Base-by-base conservation (phyloP, 495 filamentous ascomycete genomes). In the Glonium stellatum region DNA sequence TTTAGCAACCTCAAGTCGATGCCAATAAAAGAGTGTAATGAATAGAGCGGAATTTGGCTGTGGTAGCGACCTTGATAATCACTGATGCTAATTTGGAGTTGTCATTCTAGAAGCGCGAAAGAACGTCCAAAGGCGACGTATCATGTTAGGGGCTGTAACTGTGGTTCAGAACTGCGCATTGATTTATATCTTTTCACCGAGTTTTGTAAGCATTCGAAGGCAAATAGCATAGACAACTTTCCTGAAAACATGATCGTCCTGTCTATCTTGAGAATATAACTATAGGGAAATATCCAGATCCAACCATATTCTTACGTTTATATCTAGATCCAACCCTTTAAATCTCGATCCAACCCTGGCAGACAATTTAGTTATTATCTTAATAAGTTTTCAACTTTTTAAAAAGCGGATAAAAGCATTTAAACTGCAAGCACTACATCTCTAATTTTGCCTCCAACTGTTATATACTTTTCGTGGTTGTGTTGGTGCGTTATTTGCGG, bases 151-250 rank as follows among this genome's bases (percentile, higher is more conserved):
- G 46, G 21, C 5, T 10, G 46, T 18, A 48, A 18, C 46, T 13
- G 18, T 48, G 18, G 46, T 48, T 48, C 18, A 48, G 46, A 48
- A 48, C 46, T 48, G 46, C 46, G 46, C 46, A 48, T 48, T 48
- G 21, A 22, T 48, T 48, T 22, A 10, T n/a, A 10, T 22, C 19
- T 18, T 19, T 19, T 19, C 46, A 19, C 19, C 46, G 46, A 48
- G 46, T 48, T 18, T 48, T 48, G 21, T 48, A n/a, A 48, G 46
- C 46, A 48, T 48, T 48, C 21, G 18, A 48, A 48, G 46, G 18
- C 46, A 48, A 48, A 15, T 39, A 39, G 36, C 36, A 39, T 8
- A 39, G 36, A 39, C 15, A 39, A 39, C 36, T 39, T 39, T 39
- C 8, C 36, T 39, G 15, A 39, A 15, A 39, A 39, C 36, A 39